Percentiles rank a stretch among this genome's conserved stretches.
These are phyloP conservation scores for Aureoboletus auriporus DNA, from an alignment of 768 basidiomycete species.

Conservation along the genomic window DNA sequence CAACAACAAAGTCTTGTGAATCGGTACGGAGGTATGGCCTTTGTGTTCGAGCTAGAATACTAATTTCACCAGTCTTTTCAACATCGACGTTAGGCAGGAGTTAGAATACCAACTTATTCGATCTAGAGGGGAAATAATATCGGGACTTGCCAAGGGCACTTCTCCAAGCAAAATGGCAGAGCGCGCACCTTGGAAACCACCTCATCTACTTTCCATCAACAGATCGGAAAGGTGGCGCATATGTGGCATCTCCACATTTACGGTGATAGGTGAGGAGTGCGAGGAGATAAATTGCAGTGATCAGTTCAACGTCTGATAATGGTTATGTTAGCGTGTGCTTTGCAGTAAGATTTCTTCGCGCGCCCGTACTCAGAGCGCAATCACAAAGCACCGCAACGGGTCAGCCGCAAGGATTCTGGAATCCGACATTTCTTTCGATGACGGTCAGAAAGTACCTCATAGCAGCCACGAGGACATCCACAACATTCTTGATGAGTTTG, in stretches of 20 bases:
- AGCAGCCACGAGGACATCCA: not conserved
- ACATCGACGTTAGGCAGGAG: too few relatives aligned
- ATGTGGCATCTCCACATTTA: too few relatives aligned
- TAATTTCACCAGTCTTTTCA: too few relatives aligned
- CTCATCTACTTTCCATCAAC: conserved; percentile 9
- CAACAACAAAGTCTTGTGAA: too few relatives aligned
- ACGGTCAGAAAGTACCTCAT: not conserved
- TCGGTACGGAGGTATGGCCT: too few relatives aligned
- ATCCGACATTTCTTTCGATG: not conserved
- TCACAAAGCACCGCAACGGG: not conserved
- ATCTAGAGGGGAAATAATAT: too few relatives aligned
- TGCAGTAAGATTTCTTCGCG: not conserved
- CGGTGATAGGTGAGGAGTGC: not conserved
- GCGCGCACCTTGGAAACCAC: not conserved
- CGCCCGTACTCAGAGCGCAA: not conserved
- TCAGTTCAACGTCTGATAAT: not conserved
- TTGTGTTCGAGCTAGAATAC: too few relatives aligned
- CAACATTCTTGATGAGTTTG: not conserved
- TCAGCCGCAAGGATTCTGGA: not conserved
- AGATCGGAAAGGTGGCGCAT: conserved; percentile 14
- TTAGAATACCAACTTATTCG: too few relatives aligned
- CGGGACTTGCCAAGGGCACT: too few relatives aligned
- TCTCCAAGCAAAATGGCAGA: not conserved
- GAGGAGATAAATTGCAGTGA: not conserved
- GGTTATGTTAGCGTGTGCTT: not conserved